Conservation (phyloP, 2,329 filamentous ascomycete genomes). For the Ilyonectria robusta region DNA sequence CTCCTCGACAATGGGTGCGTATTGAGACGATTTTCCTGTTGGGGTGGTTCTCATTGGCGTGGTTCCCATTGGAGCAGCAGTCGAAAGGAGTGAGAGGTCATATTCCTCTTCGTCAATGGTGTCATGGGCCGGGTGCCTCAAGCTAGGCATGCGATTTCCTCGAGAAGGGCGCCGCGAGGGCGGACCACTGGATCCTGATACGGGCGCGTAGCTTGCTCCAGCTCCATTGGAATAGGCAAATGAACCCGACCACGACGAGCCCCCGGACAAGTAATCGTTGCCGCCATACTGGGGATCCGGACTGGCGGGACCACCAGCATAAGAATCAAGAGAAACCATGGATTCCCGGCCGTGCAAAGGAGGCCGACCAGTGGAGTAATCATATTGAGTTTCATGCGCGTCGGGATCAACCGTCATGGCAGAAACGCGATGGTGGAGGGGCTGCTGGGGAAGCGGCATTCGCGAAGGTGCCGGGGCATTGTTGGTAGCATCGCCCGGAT, state of each 20-base stretch:
- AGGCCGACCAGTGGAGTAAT: constrained; percentile 37
- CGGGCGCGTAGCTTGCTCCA: constrained; percentile 48
- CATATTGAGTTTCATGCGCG: constrained; percentile 45
- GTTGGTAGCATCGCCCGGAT: background rate
- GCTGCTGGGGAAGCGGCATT: constrained; percentile 15
- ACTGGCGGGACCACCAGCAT: constrained; percentile 36
- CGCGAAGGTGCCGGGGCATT: background rate
- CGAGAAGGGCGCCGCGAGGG: constrained; percentile 44
- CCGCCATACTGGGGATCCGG: constrained; percentile 36
- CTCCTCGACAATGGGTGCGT: constrained; percentile 51
- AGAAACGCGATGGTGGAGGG: constrained; percentile 52
- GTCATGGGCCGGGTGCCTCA: constrained; percentile 44
- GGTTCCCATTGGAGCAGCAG: constrained; percentile 57
- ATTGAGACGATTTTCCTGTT: constrained; percentile 45
- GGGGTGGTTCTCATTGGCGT: too few species aligned
- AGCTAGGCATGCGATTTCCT: constrained; percentile 44
- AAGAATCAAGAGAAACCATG: constrained; percentile 57
- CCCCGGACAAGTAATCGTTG: constrained; percentile 37
- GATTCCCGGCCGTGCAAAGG: constrained; percentile 55
- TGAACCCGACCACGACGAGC: constrained; percentile 46
- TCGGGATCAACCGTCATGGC: constrained; percentile 53
- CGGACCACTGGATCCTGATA: constrained; percentile 38
- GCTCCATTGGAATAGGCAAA: constrained; percentile 47
- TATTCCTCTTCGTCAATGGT: constrained; percentile 60
- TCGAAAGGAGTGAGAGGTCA: constrained; percentile 59